phyloP scores from a whole-genome alignment of 176 grass and related monocot species.

The Triticum dicoccoides region DNA sequence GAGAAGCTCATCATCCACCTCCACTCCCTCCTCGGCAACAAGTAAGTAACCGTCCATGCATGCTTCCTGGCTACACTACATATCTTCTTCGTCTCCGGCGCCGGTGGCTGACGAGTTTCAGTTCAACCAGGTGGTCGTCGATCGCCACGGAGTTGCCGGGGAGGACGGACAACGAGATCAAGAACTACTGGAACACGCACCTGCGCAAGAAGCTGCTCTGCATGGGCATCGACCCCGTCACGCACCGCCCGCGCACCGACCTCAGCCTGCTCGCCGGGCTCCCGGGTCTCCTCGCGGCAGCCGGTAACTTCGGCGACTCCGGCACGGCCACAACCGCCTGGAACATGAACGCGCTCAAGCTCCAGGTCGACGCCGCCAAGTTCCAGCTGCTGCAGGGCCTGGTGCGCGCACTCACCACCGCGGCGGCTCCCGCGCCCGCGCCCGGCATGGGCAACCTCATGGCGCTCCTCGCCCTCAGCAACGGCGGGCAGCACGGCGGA shows the following conservation, averaged over 20 bases:
- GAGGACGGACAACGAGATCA: slow-evolving; percentile 87
- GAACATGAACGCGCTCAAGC: slow-evolving; percentile 56
- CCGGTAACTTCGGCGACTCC: slow-evolving; percentile 26
- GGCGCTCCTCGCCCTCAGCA: slow-evolving; percentile 41
- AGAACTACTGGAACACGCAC: slow-evolving; percentile 97
- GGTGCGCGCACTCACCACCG: slow-evolving; percentile 47
- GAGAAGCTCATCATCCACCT: slow-evolving; percentile 80
- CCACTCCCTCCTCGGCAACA: slow-evolving; percentile 80
- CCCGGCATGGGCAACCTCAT: slow-evolving; percentile 42
- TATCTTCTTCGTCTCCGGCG: neutral
- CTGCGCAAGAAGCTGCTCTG: slow-evolving; percentile 83
- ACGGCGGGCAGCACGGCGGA: neutral
- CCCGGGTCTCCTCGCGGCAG: slow-evolving; percentile 46
- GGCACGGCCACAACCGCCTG: neutral
- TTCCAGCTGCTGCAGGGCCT: slow-evolving; percentile 66
- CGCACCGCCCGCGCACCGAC: slow-evolving; percentile 77
- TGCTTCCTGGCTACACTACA: neutral
- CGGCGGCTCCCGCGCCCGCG: neutral
- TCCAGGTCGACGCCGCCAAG: slow-evolving; percentile 77
- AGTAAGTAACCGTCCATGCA: slow-evolving; percentile 41
- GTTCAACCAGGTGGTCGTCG: slow-evolving; percentile 55
- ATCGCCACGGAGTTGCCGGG: slow-evolving; percentile 75
- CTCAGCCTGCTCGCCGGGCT: slow-evolving; percentile 67
- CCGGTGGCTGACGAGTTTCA: neutral
- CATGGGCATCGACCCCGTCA: slow-evolving; percentile 96